These are phyloP conservation scores for Knufia petricola DNA, from an alignment of 2,329 filamentous ascomycete species.

Conservation along the genomic window DNA sequence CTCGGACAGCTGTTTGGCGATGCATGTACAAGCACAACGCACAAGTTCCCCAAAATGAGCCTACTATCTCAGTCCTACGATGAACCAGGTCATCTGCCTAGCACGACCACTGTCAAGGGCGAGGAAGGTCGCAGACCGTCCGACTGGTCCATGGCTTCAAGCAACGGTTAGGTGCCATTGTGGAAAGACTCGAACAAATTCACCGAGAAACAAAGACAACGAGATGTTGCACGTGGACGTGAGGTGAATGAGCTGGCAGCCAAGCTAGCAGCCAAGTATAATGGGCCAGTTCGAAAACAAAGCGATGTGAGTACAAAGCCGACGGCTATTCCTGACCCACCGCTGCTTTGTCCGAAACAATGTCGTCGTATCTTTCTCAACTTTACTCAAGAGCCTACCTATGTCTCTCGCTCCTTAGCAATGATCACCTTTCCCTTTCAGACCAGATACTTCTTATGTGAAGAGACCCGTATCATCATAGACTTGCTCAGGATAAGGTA, in stretches of 20 bases:
- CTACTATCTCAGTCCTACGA: not conserved
- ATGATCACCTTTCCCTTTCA: too few species aligned
- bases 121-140: not conserved
- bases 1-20: not conserved
- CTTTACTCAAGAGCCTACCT: too few species aligned
- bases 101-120: not conserved
- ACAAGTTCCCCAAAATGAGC: not conserved
- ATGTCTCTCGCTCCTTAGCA: too few species aligned
- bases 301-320: slow-evolving; percentile 10
- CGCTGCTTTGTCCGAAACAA: not conserved
- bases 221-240: slow-evolving; percentile 7
- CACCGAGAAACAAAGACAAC: slow-evolving; percentile 7
- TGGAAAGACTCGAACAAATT: slow-evolving; percentile 10
- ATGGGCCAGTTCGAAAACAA: slow-evolving; percentile 10
- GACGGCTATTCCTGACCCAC: not conserved
- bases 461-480: too few species aligned
- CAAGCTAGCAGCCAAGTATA: slow-evolving; percentile 2
- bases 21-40: not conserved
- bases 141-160: not conserved
- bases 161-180: slow-evolving; percentile 4
- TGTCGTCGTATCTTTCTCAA: not conserved
- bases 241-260: slow-evolving; percentile 10
- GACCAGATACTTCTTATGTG: too few species aligned
- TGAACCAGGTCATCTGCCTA: not conserved
- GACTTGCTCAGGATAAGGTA: too few species aligned